Base-by-base conservation (phyloP, 495 filamentous ascomycete species). In the Podospora bellae-mahoneyi region DNA sequence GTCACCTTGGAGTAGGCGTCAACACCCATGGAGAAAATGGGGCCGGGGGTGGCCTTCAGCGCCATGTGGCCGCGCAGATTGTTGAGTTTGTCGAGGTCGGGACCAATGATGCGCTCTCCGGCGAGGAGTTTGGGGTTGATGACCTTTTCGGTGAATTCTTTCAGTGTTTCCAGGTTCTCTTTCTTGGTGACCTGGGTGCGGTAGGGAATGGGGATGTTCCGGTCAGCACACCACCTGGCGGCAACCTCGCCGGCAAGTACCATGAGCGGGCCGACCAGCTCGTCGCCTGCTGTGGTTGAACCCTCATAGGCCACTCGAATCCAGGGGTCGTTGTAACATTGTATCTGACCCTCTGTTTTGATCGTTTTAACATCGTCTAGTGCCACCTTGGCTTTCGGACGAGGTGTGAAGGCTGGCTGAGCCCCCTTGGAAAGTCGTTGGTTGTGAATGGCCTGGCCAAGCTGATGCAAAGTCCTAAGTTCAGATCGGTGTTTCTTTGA, bases 151-250 rank as follows among this genome's bases (percentile, higher is more conserved):
- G 87, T 87, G 54, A 87, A 77, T 15, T 81, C 71, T 26, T 71
- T 74, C 15, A 88, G 66, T 9, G 75, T 67, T 2, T 75, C 70
- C 10, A 77, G 66, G 56, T 80, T 75, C 56, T 85, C 83, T 48
- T 84, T 79, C 5, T 89, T 86, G 64, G 88, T 84, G 59, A 83
- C 84, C 69, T 88, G 83, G 6, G 90, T 87, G 55, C 92, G 86
- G 78, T 90, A 97, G 18, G 93, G 84, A 63, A 87, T 84, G 2
- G 96, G 94, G 48, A 99, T 92, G 65, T 85, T 82, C 48, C 94
- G 89, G 54, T 87, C 83, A 18, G 84, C 73, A 73, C 89, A 92
- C 90, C 92, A 99, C 53, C 76, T 78, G 6, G 88, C 93, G 3
- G 87, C 88, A 20, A 91, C 79, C 72, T 91, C 84, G 69, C 91